Base-by-base conservation (phyloP, 129 eudicot genomes). In the Gnaphalium uliginosum region DNA sequence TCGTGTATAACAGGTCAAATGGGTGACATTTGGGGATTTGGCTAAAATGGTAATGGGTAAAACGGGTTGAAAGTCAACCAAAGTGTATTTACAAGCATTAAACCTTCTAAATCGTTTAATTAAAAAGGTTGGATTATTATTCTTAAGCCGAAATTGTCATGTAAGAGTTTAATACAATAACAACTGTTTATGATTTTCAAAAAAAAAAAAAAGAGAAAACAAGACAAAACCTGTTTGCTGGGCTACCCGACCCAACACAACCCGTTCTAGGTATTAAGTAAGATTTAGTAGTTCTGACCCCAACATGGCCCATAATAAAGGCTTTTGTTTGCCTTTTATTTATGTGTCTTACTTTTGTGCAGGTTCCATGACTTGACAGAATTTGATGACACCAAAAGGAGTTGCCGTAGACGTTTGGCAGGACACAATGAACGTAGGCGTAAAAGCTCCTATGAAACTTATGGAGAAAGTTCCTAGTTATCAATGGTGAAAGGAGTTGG, bases 401-500 rank as follows among this genome's bases (percentile, higher is more conserved):
- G 98, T 81, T 92, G 98, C 43, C 93, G 98, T 51, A 86, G 93
- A 80, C 92, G 98, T 57, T 78, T 92, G 86, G 94, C 96, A 7
- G 98, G 98, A 17, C 98, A 92, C 72, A 92, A 92, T 25, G 96
- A 89, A 72, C 88, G 98, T 27, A 88, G 98, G 37, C 96, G 98
- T 80, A 89, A 87, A 83, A 87, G 81, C 84, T 75, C 89, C 26
- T 82, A 58, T 46, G 97, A 89, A 54, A 73, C 87, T 54, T 84
- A 72, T 27, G 92, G 83, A 76, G 88, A 79, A 41, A 82, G 77
- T 76, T 79, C 89, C 14, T 75, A 75, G 37, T 76, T 58, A 13
- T 68, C 11, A 13, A 78, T 25, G 80, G 79, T 63, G 24, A 56
- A 64, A 21, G 22, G 80, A 77, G 58, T 51, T 13, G 37, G 50